Conservation (phyloP, 768 basidiomycete species). For the Sarcomyxa edulis region DNA sequence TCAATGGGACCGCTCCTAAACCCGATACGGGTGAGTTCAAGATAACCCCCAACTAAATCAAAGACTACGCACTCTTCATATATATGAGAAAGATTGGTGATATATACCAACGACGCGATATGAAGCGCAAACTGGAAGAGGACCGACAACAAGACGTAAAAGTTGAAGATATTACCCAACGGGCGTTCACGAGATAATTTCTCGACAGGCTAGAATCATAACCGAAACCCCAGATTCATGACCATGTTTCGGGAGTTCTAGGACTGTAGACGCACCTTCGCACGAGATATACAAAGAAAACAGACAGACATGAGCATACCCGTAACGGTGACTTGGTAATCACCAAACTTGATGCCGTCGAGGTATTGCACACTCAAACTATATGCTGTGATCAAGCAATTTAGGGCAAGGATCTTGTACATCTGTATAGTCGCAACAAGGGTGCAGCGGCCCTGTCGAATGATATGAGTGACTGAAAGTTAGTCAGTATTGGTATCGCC, state of each 20-base stretch:
- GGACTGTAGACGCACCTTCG: conserved; percentile 63
- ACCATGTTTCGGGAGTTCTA: neutral
- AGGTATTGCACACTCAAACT: conserved; percentile 96
- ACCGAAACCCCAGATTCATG: neutral
- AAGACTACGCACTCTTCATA: conserved; percentile 62
- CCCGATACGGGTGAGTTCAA: too few species aligned
- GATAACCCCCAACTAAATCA: too few species aligned
- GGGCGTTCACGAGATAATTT: conserved; percentile 92
- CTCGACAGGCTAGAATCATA: conserved; percentile 74
- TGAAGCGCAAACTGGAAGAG: conserved; percentile 92
- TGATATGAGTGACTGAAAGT: conserved; percentile 86
- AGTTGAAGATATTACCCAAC: conserved; percentile 92
- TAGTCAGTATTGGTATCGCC: too few species aligned
- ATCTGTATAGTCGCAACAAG: conserved; percentile 98
- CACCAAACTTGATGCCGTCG: conserved; percentile 98
- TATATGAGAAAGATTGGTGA: conserved; percentile 77
- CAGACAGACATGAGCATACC: conserved; percentile 98
- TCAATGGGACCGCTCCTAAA: conserved; percentile 71
- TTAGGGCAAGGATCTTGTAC: conserved; percentile 98
- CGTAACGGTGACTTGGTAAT: conserved; percentile 96
- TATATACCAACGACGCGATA: conserved; percentile 86
- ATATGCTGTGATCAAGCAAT: conserved; percentile 98
- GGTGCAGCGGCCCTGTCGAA: conserved; percentile 97
- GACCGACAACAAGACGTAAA: conserved; percentile 91
- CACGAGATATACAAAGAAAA: conserved; percentile 96